Percentiles rank a stretch among this genome's conserved stretches.
These are phyloP conservation scores for Aspergillus sclerotiicarbonarius DNA, from an alignment of 495 filamentous ascomycete species.

Conservation along the genomic window DNA sequence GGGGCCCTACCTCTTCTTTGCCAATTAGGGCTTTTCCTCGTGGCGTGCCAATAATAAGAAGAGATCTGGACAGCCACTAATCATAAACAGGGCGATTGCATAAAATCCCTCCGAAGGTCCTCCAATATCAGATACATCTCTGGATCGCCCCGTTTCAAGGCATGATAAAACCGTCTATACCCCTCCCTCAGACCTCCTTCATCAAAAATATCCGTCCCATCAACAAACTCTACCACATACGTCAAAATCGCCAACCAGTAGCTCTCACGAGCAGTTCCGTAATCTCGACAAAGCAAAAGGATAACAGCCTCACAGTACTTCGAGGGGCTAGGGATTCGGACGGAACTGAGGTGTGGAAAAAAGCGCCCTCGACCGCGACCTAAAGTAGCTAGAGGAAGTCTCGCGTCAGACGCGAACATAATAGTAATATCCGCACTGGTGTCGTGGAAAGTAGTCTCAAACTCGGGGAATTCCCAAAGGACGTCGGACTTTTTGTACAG, in stretches of 20 bases:
- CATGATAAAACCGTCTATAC: slow-evolving; percentile 21
- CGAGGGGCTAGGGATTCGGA: slow-evolving; percentile 23
- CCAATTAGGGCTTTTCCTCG: too few species aligned
- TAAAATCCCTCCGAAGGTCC: too few species aligned
- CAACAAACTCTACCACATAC: slow-evolving; percentile 27
- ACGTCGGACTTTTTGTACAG: slow-evolving; percentile 24
- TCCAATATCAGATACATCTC: slow-evolving; percentile 22
- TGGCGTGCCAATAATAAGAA: too few species aligned
- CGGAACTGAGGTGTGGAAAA: slow-evolving; percentile 1
- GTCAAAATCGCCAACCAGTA: slow-evolving; percentile 30
- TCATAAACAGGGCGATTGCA: too few species aligned
- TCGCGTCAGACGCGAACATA: slow-evolving; percentile 17
- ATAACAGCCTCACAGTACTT: slow-evolving; percentile 27
- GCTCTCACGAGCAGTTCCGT: slow-evolving; percentile 8
- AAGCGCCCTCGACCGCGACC: slow-evolving; percentile 29
- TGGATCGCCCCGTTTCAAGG: slow-evolving; percentile 20
- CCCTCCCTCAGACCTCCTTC: slow-evolving; percentile 18
- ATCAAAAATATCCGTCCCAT: slow-evolving; percentile 24
- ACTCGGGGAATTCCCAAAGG: slow-evolving; percentile 23
- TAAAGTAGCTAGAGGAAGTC: slow-evolving; percentile 19
- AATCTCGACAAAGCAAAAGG: slow-evolving; percentile 26
- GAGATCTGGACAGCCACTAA: too few species aligned
- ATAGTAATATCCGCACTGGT: slow-evolving; percentile 14
- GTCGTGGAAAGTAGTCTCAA: slow-evolving; percentile 15
- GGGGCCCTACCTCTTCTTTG: too few species aligned